Base-by-base conservation (phyloP, 2,329 filamentous ascomycete species). In the Fusarium guadeloupense region DNA sequence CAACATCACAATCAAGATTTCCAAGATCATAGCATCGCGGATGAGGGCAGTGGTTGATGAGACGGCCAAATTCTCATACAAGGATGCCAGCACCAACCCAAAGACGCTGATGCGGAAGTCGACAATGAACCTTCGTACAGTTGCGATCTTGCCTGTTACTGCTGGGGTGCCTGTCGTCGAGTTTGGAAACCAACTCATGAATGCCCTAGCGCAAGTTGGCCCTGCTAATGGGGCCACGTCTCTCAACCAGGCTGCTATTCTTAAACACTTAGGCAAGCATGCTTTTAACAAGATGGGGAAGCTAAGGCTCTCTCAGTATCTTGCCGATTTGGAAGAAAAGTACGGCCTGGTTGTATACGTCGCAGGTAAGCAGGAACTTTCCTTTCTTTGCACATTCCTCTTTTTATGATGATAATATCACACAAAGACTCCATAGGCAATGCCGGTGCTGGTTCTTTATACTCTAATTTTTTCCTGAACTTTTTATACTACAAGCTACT, bases 271-370 rank as follows among this genome's bases (percentile, higher is more conserved):
- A 1, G 95, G 96, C 23, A 90, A 95, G 62, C 93, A 99, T 75
- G 95, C 96, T 0, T 99, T 99, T 74, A 98, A 91, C 76, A 91
- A 90, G 68, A 98, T 99, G 90, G 95, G 95, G 6, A 98, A 97
- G 76, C 80, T 99, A 23, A 97, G 96, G 76, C 81, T 99, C 7
- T 92, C 94, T 1, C 94, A 99, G 67, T 99, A 99, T 71, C 84
- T 99, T 43, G 95, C 96, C 3, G 95, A 99, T 70, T 81, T 99
- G 10, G 95, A 99, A 76, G 95, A 99, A 76, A 97, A 97, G 74
- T 98, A 96, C 69, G 93, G 94, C 1, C 86, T 99, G 68, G 93
- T 99, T 2, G 82, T 99, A 8, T 99, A 99, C 72, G 89, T 99
- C 54, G 95, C 94, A 45, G 86, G 86, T 89, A 81, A 79, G 82